phyloP scores from a whole-genome alignment of 768 basidiomycete species.

The Agrocybe chaxingu region DNA sequence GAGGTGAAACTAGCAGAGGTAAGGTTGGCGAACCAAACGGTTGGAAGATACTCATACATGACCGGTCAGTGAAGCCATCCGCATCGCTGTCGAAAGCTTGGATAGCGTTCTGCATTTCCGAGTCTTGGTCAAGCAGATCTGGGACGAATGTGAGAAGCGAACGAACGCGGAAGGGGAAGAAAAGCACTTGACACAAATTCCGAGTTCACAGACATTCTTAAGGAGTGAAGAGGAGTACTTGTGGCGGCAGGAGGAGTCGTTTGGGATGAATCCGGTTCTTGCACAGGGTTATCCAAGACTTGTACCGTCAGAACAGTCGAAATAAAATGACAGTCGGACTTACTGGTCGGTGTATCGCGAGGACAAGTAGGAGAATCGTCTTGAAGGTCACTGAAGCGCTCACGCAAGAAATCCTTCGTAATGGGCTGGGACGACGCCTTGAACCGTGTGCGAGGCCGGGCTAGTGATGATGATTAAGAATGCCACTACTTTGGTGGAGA shows the following conservation, averaged over 20 bases:
- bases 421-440: constrained; percentile 38
- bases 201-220: constrained; percentile 51
- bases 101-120: constrained; percentile 69
- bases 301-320: too few species aligned
- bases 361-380: too few species aligned
- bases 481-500: not conserved
- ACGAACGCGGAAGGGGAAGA: constrained; percentile 12
- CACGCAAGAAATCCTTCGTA: constrained; percentile 34
- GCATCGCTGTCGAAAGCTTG: constrained; percentile 53
- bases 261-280: constrained; percentile 35
- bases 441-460: constrained; percentile 32
- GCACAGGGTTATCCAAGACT: constrained; percentile 10
- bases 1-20: constrained; percentile 5
- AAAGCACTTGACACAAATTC: constrained; percentile 59
- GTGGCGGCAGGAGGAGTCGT: constrained; percentile 46
- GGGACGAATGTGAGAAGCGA: constrained; percentile 10
- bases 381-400: constrained; percentile 31
- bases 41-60: constrained; percentile 11
- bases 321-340: not conserved
- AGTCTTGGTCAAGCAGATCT: constrained; percentile 71
- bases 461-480: constrained; percentile 16
- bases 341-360: not conserved
- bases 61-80: constrained; percentile 24
- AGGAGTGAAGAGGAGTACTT: constrained; percentile 53
- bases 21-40: constrained; percentile 10